These are phyloP conservation scores for Aspergillus biplanus DNA, from an alignment of 495 filamentous ascomycete genomes.

Conservation along the genomic window DNA sequence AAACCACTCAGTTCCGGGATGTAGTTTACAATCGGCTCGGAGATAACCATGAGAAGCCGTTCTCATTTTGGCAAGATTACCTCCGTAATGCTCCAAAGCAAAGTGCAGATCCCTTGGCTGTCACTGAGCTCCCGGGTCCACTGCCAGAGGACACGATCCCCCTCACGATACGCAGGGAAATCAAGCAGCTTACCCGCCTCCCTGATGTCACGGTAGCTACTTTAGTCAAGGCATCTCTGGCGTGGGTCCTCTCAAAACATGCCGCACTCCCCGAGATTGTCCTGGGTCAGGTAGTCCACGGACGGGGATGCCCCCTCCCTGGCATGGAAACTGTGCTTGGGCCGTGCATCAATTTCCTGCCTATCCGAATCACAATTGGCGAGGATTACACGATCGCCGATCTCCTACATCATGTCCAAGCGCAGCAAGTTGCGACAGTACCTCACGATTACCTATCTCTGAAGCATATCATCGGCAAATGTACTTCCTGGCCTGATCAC, in stretches of 20 bases:
- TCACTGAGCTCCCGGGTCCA: slow-evolving; percentile 10
- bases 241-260: slow-evolving; percentile 39
- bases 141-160: neutral
- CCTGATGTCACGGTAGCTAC: slow-evolving; percentile 45
- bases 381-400: slow-evolving; percentile 39
- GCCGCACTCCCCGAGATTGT: slow-evolving; percentile 39
- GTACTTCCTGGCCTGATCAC: slow-evolving; percentile 47
- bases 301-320: slow-evolving; percentile 49
- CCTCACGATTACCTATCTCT: slow-evolving; percentile 49
- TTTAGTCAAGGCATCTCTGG: slow-evolving; percentile 48
- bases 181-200: neutral
- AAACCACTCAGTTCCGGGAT: slow-evolving; percentile 50
- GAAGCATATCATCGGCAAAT: slow-evolving; percentile 46
- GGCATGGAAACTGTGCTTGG: slow-evolving; percentile 48
- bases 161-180: neutral
- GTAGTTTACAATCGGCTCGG: slow-evolving; percentile 50
- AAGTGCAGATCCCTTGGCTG: slow-evolving; percentile 7
- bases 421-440: slow-evolving; percentile 46
- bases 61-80: slow-evolving; percentile 29
- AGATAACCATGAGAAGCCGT: neutral
- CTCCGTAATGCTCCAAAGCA: slow-evolving; percentile 18
- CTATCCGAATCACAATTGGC: slow-evolving; percentile 45
- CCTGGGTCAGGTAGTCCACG: slow-evolving; percentile 46
- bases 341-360: slow-evolving; percentile 54
- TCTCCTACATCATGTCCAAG: slow-evolving; percentile 47